Evolutionary conservation across 2,329 filamentous ascomycete genomes (phyloP).

Genomic region (Paecilomyces niveus): DNA sequence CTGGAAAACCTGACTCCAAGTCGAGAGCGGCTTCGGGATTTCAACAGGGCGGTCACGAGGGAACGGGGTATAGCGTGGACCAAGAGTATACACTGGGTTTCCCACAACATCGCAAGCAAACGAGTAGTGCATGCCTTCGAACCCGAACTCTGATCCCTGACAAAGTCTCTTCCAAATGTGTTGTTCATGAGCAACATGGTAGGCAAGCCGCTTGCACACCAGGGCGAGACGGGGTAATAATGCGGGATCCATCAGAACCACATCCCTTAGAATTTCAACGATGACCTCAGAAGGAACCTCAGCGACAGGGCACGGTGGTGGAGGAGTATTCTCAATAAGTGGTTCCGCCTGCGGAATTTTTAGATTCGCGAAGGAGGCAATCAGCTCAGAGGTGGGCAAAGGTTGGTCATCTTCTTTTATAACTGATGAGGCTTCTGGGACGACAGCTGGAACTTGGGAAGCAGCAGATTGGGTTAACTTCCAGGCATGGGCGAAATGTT

Average conservation of each 20-base stretch:
- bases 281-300: slow-evolving; percentile 77
- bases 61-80: slow-evolving; percentile 28
- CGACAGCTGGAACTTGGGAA: slow-evolving; percentile 45
- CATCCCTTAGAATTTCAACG: slow-evolving; percentile 66
- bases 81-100: slow-evolving; percentile 25
- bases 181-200: slow-evolving; percentile 75
- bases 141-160: slow-evolving; percentile 65
- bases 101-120: slow-evolving; percentile 59
- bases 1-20: slow-evolving; percentile 66
- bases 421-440: slow-evolving; percentile 50
- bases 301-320: slow-evolving; percentile 74
- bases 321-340: slow-evolving; percentile 61
- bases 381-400: slow-evolving; percentile 58
- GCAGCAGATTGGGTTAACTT: slow-evolving; percentile 42
- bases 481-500: slow-evolving; percentile 70
- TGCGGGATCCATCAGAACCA: slow-evolving; percentile 68
- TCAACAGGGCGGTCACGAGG: slow-evolving; percentile 19
- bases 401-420: slow-evolving; percentile 45
- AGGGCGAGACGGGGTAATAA: slow-evolving; percentile 67
- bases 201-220: slow-evolving; percentile 83
- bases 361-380: slow-evolving; percentile 65
- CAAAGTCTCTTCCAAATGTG: slow-evolving; percentile 77
- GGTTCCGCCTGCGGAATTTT: slow-evolving; percentile 62
- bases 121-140: slow-evolving; percentile 73
- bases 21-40: slow-evolving; percentile 36